Conservation (phyloP, 139 green algal species). For the Coelastrella sp. region DNA sequence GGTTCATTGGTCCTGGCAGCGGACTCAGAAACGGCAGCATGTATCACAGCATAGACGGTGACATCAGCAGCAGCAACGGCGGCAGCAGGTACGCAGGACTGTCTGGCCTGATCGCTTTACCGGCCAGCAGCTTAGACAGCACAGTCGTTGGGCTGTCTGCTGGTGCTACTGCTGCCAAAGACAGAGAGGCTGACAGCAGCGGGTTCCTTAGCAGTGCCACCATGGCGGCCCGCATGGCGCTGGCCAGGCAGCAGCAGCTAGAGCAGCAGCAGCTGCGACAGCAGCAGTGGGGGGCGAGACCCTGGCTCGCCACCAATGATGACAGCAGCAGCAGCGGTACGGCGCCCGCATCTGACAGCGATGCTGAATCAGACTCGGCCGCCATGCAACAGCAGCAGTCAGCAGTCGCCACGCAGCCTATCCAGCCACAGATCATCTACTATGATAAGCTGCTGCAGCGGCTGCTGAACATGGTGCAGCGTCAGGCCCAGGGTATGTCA, state of each 20-base stretch:
- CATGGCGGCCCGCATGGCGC: conserved; percentile 26
- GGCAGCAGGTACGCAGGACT: not conserved
- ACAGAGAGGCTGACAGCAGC: not conserved
- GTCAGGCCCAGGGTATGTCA: conserved; percentile 13
- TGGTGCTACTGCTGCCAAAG: conserved; percentile 2
- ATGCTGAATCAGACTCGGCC: not conserved
- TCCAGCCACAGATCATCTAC: not conserved
- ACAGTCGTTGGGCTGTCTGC: not conserved
- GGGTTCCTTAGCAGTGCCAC: conserved; percentile 3
- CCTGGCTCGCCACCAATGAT: not conserved
- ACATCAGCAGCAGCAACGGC: not conserved
- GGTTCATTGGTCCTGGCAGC: not conserved
- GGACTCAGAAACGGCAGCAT: conserved; percentile 18
- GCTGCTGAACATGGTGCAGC: not conserved
- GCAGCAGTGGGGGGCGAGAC: not conserved
- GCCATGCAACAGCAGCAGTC: not conserved
- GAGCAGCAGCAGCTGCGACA: conserved; percentile 38
- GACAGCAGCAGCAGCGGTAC: not conserved
- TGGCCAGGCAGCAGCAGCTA: not conserved
- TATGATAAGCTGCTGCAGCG: conserved; percentile 4
- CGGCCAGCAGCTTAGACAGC: not conserved
- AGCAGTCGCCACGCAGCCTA: conserved; percentile 32
- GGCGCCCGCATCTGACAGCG: not conserved
- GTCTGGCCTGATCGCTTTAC: conserved; percentile 2
- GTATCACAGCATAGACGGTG: too few relatives aligned